Base-by-base conservation (phyloP, 2,329 filamentous ascomycete genomes). In the Nectriaceae sp. region DNA sequence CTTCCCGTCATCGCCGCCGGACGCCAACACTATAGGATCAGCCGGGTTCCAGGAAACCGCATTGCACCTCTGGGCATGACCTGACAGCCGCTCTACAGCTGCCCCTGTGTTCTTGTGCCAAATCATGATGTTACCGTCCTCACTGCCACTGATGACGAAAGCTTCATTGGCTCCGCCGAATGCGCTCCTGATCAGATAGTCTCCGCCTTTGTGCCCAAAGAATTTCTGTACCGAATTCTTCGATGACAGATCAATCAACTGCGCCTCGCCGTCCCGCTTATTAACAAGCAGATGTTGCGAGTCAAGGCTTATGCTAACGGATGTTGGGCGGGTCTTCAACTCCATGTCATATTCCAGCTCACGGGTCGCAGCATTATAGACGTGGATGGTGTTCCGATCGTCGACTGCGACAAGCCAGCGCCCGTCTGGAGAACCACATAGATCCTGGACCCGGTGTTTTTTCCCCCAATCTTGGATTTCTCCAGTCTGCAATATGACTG, bases 91-190 rank as follows among this genome's bases (percentile, higher is more conserved):
- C 63, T 91, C 89, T 5, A 99, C 83, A 1, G 87, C 77, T 5
- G 80, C 76, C 5, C 90, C 90, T 29, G 88, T 90, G 47, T 85
- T 87, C 68, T 90, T 94, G 67, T 96, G 89, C 90, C 92, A 97
- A 52, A 99, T 89, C 65, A 90, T 87, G 36, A 97, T 80, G 47
- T 80, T 78, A 2, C 84, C 83, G 54, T 84, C 82, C 79, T 97
- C 91, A 62, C 91, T 96, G 11, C 94, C 94, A 62, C 89, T 93
- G 21, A 95, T 78, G 10, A 97, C 87, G 67, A 97, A 97, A 65
- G 87, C 92, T 71, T 97, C 91, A 49, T 89, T 87, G 2, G 93
- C 92, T 24, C 94, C 94, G 16, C 94, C 94, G 70, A 97, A 94
- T 0, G 79, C 75, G 61, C 86, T 89, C 42, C 93, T 81, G 50